These are phyloP conservation scores for Taphrina wiesneri DNA, from an alignment of 1,139 yeast genomes.

Conservation along the genomic window DNA sequence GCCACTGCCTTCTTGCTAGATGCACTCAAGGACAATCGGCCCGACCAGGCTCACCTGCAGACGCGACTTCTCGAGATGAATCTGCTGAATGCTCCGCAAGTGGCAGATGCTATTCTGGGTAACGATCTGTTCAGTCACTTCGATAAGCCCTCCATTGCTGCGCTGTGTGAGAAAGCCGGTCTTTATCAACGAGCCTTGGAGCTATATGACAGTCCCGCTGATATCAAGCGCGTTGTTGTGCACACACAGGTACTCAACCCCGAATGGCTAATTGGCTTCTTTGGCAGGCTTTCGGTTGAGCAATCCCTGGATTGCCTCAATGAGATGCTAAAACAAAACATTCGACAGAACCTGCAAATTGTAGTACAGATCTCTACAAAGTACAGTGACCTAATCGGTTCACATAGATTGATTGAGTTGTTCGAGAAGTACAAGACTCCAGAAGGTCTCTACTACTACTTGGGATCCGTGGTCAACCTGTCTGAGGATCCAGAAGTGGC, in stretches of 20 bases:
- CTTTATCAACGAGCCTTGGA: conserved; percentile 85
- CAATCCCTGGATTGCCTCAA: conserved; percentile 85
- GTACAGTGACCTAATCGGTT: conserved; percentile 90
- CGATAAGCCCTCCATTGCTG: conserved; percentile 90
- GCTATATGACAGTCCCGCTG: conserved; percentile 90
- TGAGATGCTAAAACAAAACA: conserved; percentile 77
- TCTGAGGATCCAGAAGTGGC: conserved; percentile 95
- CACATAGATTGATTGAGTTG: conserved; percentile 76
- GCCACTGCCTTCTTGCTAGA: conserved; percentile 98
- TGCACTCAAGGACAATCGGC: conserved; percentile 89
- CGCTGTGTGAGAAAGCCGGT: conserved; percentile 91
- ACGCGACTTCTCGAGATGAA: conserved; percentile 92
- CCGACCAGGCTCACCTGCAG: conserved; percentile 94
- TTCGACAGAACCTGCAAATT: conserved; percentile 86
- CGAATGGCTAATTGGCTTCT: conserved; percentile 91
- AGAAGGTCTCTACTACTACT: conserved; percentile 92
- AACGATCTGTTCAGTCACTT: conserved; percentile 94
- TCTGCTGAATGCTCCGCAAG: conserved; percentile 95
- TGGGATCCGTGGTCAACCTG: conserved; percentile 88
- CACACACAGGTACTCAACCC: conserved; percentile 83
- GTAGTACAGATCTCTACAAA: conserved; percentile 96
- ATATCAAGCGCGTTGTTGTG: conserved; percentile 89
- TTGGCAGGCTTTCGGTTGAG: conserved; percentile 91
- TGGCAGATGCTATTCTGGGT: conserved; percentile 97
- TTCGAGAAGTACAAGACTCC: conserved; percentile 90